Evolutionary conservation across 1,284 basidiomycete genomes (phyloP).

Genomic region (Boletus sp.): DNA sequence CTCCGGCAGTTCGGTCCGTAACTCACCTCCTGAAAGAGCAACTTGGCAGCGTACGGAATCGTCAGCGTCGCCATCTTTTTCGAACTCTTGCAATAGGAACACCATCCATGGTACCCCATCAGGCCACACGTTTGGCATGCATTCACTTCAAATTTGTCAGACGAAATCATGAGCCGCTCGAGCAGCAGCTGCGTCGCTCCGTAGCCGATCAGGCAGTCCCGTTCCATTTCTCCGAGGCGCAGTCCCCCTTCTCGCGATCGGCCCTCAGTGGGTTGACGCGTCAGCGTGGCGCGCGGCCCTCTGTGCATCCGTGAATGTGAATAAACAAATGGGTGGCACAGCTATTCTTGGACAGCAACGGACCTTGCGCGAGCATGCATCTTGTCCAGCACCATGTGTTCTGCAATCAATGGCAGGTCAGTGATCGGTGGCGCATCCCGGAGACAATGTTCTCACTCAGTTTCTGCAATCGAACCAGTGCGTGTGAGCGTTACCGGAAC

Average conservation of each 20-base stretch:
- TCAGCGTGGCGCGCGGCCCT: conserved; percentile 96
- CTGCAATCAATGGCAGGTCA: conserved; percentile 41
- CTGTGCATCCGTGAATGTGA: conserved; percentile 23
- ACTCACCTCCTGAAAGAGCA: conserved; percentile 94
- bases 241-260: conserved; percentile 97
- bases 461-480: conserved; percentile 56
- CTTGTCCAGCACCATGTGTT: conserved; percentile 99
- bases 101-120: conserved; percentile 98
- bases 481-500: conserved; percentile 19
- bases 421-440: conserved; percentile 24
- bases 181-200: conserved; percentile 96
- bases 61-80: conserved; percentile 96
- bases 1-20: background rate
- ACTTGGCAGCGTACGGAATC: conserved; percentile 98
- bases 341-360: conserved; percentile 26
- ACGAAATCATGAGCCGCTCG: conserved; percentile 98
- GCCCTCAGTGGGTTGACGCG: conserved; percentile 92
- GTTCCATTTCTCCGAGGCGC: conserved; percentile 98
- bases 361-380: conserved; percentile 98
- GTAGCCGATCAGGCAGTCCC: conserved; percentile 95
- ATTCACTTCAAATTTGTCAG: conserved; percentile 96
- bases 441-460: conserved; percentile 57
- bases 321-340: conserved; percentile 9
- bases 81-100: conserved; percentile 93
- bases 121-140: conserved; percentile 95